Evolutionary conservation across 2,329 filamentous ascomycete species (phyloP), one percentile per base, ranked within the genome.

Genomic region (Aspergillus sp.): DNA sequence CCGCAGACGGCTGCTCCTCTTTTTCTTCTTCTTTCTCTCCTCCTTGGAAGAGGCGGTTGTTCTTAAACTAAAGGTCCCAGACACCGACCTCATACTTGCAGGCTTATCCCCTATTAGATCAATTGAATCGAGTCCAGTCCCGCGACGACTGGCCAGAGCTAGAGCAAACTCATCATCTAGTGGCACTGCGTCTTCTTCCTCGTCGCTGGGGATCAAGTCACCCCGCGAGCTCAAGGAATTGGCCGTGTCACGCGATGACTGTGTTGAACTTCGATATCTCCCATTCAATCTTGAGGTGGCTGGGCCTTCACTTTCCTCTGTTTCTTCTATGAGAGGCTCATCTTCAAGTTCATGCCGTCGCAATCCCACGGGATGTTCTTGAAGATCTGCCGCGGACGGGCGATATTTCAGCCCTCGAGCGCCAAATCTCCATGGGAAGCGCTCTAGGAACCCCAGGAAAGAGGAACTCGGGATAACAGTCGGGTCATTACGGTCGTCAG

Each of bases 111-210:
- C 92, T 66, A 88, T 88, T 49, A 85, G 84, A 69, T 92, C 90
- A 59, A 95, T 92, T 15, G 80, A 80, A 44, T 79, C 80, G 30
- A 80, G 73, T 3, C 78, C 78, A 1, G 84, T 86, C n/a, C 83
- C 84, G 65, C 89, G 86, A 55, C 90, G 86, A 62, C 92, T 64
- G 3, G 57, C 88, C 62, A 97, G 82, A 3, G 88, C 87, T 73
- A 96, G 88, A 2, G 92, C 91, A 68, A 98, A 96, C 71, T 97
- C 93, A 71, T 97, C 94, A 68, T 94, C 91, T 17, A 98, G 79
- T 11, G 92, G 91, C n/a, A 96, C 86, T 0, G 94, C 94, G 76
- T 98, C 94, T 73, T 96, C 93, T 64, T 96, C 92, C 56, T 93
- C 92, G 70, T 96, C 92, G 69, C 92, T 96, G 0, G 92, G 92